Evolutionary conservation across 225 moss, liverwort and hornwort species (phyloP).

Genomic region (Neckera pumila): DNA sequence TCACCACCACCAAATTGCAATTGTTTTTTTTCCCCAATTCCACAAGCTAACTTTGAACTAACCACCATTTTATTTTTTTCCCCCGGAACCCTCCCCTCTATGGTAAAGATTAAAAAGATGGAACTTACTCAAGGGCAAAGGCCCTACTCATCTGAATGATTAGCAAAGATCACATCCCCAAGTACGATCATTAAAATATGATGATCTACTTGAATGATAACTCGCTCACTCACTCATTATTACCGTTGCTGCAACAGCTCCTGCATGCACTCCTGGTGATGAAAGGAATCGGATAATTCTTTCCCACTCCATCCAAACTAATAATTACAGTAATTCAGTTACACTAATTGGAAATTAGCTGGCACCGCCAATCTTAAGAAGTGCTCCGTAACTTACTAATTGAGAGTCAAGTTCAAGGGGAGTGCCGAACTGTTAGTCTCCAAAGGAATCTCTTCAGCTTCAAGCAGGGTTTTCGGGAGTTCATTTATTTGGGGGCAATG

Average conservation of each 20-base stretch:
- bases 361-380: not conserved
- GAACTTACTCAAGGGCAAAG: no score
- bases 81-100: no score
- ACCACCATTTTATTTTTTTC: not conserved
- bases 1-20: not conserved
- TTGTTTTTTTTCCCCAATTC: rapidly evolving
- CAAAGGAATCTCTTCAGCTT: not conserved
- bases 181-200: not conserved
- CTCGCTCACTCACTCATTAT: not conserved
- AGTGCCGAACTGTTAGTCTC: not conserved
- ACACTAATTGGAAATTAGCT: not conserved
- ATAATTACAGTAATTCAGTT: not conserved
- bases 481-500: not conserved
- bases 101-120: not conserved
- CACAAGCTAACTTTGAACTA: not conserved
- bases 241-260: not conserved
- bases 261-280: not conserved
- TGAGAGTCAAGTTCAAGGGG: not conserved
- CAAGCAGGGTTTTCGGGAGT: no score
- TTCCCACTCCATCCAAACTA: not conserved
- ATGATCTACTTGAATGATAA: not conserved
- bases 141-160: not conserved
- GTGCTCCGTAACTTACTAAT: not conserved
- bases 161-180: not conserved
- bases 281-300: not conserved